These are phyloP conservation scores for Epichloe scottii DNA, from an alignment of 2,329 filamentous ascomycete species.

Conservation along the genomic window DNA sequence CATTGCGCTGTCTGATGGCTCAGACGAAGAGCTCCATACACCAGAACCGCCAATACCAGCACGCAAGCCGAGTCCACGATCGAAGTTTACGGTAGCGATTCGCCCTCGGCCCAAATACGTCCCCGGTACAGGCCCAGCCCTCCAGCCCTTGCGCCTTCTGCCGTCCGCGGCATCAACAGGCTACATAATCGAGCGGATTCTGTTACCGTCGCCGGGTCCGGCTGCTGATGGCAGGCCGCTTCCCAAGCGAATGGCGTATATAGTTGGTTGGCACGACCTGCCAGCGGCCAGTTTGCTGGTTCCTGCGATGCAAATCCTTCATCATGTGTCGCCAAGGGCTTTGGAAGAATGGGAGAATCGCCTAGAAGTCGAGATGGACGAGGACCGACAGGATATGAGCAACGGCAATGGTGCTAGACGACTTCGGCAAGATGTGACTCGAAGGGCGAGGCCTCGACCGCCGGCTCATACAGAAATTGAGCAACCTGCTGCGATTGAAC, in stretches of 20 bases:
- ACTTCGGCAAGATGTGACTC: slow-evolving; percentile 5
- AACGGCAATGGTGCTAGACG: slow-evolving; percentile 13
- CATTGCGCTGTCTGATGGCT: not conserved
- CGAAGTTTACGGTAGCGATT: slow-evolving; percentile 1
- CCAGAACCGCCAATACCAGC: not conserved
- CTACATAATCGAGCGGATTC: slow-evolving; percentile 42
- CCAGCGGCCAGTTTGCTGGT: slow-evolving; percentile 35
- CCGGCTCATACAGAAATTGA: slow-evolving; percentile 14
- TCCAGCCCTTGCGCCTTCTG: slow-evolving; percentile 33
- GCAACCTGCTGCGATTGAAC: slow-evolving; percentile 16
- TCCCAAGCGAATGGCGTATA: slow-evolving; percentile 36
- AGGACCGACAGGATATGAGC: slow-evolving; percentile 19
- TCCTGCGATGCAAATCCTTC: slow-evolving; percentile 33
- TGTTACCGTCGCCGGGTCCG: slow-evolving; percentile 26
- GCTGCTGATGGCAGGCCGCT: slow-evolving; percentile 23
- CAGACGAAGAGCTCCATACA: not conserved
- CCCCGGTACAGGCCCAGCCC: slow-evolving; percentile 34
- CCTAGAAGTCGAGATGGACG: slow-evolving; percentile 29
- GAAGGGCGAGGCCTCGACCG: slow-evolving; percentile 15
- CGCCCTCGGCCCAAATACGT: slow-evolving; percentile 22
- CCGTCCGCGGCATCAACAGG: slow-evolving; percentile 38
- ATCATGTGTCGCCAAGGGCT: slow-evolving; percentile 45
- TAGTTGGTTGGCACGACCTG: slow-evolving; percentile 41
- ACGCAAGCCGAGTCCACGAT: not conserved
- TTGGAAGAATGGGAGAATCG: slow-evolving; percentile 45